A percentile compares a stretch with the other conserved stretches of the same genome.
Conservation (phyloP, 1,284 basidiomycete species). For the Naganishia sp. region DNA sequence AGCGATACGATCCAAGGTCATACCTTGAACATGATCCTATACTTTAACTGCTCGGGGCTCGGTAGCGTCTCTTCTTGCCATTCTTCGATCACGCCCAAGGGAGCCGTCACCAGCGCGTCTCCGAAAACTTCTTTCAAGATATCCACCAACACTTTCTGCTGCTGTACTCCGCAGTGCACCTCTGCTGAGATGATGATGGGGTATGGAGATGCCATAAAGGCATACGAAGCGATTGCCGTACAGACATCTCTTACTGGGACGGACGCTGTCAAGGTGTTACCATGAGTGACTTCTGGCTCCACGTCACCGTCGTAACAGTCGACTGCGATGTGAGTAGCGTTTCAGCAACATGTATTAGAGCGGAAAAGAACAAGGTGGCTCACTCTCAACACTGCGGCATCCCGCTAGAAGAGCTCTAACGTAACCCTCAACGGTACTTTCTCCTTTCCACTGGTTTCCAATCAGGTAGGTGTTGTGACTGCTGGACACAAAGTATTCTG, state of each 20-base stretch:
- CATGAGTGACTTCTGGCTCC: conserved; percentile 84
- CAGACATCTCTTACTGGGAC: conserved; percentile 83
- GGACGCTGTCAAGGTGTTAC: conserved; percentile 85
- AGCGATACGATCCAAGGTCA: conserved; percentile 22
- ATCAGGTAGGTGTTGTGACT: conserved; percentile 98
- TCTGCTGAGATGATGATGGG: conserved; percentile 94
- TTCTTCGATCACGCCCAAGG: conserved; percentile 56
- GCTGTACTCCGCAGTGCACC: conserved; percentile 77
- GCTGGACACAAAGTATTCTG: conserved; percentile 88
- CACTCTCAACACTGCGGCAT: conserved; percentile 88
- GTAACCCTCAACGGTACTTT: conserved; percentile 93
- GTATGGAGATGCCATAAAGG: conserved; percentile 89
- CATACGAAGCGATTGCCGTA: conserved; percentile 84
- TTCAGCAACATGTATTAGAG: conserved; percentile 22
- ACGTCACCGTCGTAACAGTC: conserved; percentile 89
- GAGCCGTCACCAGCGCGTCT: conserved; percentile 67
- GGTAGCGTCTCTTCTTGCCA: conserved; percentile 61
- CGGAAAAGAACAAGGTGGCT: conserved; percentile 47
- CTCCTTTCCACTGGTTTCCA: conserved; percentile 88
- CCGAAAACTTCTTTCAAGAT: conserved; percentile 82
- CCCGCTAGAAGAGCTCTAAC: conserved; percentile 87
- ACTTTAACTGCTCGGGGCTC: conserved; percentile 81
- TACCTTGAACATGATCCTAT: conserved; percentile 82
- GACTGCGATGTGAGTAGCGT: conserved; percentile 59
- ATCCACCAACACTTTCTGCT: conserved; percentile 78